These are phyloP conservation scores for Ramularia collo-cygni DNA, from an alignment of 2,329 filamentous ascomycete genomes.

Conservation along the genomic window DNA sequence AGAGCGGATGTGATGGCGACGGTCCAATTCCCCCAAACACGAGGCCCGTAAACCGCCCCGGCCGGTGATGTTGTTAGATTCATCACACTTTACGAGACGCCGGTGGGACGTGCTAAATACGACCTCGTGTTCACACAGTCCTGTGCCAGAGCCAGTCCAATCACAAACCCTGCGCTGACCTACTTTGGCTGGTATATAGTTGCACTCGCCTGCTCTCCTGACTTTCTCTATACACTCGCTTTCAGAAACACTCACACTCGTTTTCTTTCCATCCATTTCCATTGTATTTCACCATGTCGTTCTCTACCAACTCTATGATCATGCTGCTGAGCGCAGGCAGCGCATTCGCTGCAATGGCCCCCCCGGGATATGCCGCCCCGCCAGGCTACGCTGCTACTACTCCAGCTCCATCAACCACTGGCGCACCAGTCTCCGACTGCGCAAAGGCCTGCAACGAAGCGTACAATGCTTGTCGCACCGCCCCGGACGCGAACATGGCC, in stretches of 20 bases:
- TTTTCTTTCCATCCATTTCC: neutral
- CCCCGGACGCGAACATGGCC: constrained; percentile 6
- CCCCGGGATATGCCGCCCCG: neutral
- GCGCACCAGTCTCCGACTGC: constrained; percentile 1
- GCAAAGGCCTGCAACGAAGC: neutral
- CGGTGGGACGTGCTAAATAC: too few species aligned
- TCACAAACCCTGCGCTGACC: too few species aligned
- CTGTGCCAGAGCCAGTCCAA: too few species aligned
- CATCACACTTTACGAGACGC: too few species aligned
- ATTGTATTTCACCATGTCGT: neutral
- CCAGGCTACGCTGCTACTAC: neutral
- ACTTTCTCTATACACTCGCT: too few species aligned
- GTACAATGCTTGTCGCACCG: constrained; percentile 2
- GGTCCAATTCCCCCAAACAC: too few species aligned
- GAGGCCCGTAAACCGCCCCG: too few species aligned
- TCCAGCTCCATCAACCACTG: neutral
- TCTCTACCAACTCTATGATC: neutral
- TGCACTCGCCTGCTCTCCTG: too few species aligned
- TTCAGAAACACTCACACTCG: neutral
- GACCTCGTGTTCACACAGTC: too few species aligned
- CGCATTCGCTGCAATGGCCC: neutral
- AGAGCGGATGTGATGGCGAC: too few species aligned
- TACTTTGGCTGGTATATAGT: too few species aligned
- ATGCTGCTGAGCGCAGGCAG: neutral
- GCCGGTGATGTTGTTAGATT: too few species aligned